Percentiles rank a stretch among this genome's conserved stretches.
Conservation (phyloP, 306 rosid genomes). For the Cicer judaicum region DNA sequence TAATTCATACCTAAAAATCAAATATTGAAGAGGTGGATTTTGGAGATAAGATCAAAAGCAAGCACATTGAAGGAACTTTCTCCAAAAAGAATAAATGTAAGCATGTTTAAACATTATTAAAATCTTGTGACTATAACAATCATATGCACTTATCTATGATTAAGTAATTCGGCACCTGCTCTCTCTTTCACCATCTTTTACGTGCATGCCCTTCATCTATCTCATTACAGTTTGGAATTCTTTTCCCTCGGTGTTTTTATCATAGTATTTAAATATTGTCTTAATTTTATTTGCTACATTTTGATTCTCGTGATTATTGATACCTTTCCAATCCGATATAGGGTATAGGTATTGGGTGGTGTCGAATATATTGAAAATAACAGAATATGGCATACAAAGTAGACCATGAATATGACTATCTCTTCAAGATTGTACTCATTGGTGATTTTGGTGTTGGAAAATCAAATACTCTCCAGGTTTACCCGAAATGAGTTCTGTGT, state of each 20-base stretch:
- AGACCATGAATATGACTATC: constrained; percentile 78
- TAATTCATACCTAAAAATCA: not conserved
- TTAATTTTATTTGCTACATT: not conserved
- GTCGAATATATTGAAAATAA: constrained; percentile 43
- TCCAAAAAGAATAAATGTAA: constrained; percentile 89
- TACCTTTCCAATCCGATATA: constrained; percentile 20
- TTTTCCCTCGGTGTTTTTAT: too few relatives aligned
- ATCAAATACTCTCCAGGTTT: constrained; percentile 79
- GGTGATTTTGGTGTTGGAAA: constrained; percentile 90
- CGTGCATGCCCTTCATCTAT: not conserved
- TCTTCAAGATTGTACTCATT: constrained; percentile 79
- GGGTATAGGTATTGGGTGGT: constrained; percentile 54
- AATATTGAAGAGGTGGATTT: not conserved
- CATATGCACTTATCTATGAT: too few relatives aligned
- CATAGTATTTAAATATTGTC: too few relatives aligned
- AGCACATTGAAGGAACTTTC: constrained; percentile 91
- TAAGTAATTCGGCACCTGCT: not conserved
- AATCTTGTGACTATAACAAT: too few relatives aligned
- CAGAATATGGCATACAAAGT: constrained; percentile 71
- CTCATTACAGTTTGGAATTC: too few relatives aligned
- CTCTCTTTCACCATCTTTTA: constrained; percentile 42
- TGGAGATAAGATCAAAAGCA: constrained; percentile 64
- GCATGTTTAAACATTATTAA: constrained; percentile 24
- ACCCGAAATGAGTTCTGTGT: constrained; percentile 77
- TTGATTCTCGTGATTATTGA: not conserved